Evolutionary conservation across 192 early-diverging fungal species (phyloP), one percentile per base, ranked within the genome.

Genomic region (Entomortierella parvispora): DNA sequence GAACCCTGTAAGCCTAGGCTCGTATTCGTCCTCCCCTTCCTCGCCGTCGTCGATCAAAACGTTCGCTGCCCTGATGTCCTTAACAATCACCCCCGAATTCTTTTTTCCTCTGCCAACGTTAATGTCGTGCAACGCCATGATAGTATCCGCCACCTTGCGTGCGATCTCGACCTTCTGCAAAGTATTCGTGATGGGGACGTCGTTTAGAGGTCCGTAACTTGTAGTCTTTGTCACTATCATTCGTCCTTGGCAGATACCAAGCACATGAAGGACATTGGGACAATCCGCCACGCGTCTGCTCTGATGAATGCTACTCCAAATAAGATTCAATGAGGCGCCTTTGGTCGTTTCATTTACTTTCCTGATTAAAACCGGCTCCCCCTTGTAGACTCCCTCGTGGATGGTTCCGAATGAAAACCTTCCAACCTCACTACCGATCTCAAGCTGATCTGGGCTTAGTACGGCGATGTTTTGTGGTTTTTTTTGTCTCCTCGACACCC

Each of bases 11-110:
- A 69, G 40, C 58, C 32, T 69, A 28, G 67, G 67, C 49, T 69
- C 67, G 5, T 60, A 28, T 17, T 51, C 37, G 25, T 58, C 65
- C 9, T 22, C 15, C 23, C 40, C 56, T 42, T 57, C 29, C 23
- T 29, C 28, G 60, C 60, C 22, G 22, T 44, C 44, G 51, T 52
- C 40, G 26, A 69, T 26, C 58, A 69, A 54, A 43, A 69, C 23
- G 23, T 69, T 69, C 8, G 57, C 67, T 17, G 67, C 67, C 57
- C 67, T 69, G 56, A 69, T 69, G 46, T 69, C 67, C 58, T 58
- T 60, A n/a, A n/a, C n/a, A n/a, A n/a, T n/a, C n/a, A n/a, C n/a
- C n/a, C n/a, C n/a, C n/a, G n/a, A n/a, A n/a, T n/a, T n/a, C n/a
- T 57, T 57, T 18, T 18, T 45, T 2, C 49, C 49, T 23, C 6